These are phyloP conservation scores for Thermothelomyces thermophilus DNA, from an alignment of 2,329 filamentous ascomycete genomes.

Conservation along the genomic window DNA sequence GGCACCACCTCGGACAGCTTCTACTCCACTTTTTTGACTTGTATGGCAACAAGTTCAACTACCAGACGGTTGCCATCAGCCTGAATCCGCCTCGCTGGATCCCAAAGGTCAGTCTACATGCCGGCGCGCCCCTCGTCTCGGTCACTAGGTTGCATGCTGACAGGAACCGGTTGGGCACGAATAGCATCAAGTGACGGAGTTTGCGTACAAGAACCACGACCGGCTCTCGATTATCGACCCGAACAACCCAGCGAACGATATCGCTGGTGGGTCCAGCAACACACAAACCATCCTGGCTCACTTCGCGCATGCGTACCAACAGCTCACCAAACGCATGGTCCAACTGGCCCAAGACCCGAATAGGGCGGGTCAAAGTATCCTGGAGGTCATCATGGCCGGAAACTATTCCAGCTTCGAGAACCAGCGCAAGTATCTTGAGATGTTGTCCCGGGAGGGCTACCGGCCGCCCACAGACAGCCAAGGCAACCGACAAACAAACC, in stretches of 20 bases:
- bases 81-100: constrained; percentile 69
- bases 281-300: constrained; percentile 59
- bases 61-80: constrained; percentile 62
- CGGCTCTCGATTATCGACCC: constrained; percentile 88
- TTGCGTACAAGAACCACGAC: constrained; percentile 54
- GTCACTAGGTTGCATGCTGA: neutral
- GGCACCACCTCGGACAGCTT: constrained; percentile 69
- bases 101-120: constrained; percentile 56
- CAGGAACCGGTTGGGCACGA: neutral
- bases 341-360: constrained; percentile 36
- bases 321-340: constrained; percentile 52
- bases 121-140: neutral
- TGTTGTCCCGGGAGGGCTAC: constrained; percentile 29
- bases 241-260: constrained; percentile 78
- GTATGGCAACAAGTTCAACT: constrained; percentile 79
- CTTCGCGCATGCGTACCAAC: constrained; percentile 60
- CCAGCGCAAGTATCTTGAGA: constrained; percentile 59
- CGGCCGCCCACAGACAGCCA: neutral
- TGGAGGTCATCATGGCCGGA: constrained; percentile 66
- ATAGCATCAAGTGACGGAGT: constrained; percentile 35
- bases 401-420: constrained; percentile 69
- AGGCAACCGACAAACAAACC: neutral
- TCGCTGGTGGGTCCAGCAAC: constrained; percentile 76
- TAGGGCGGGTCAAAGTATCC: constrained; percentile 46
- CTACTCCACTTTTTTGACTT: constrained; percentile 84